Conservation (phyloP, 495 filamentous ascomycete species). For the Xylaria sp. region DNA sequence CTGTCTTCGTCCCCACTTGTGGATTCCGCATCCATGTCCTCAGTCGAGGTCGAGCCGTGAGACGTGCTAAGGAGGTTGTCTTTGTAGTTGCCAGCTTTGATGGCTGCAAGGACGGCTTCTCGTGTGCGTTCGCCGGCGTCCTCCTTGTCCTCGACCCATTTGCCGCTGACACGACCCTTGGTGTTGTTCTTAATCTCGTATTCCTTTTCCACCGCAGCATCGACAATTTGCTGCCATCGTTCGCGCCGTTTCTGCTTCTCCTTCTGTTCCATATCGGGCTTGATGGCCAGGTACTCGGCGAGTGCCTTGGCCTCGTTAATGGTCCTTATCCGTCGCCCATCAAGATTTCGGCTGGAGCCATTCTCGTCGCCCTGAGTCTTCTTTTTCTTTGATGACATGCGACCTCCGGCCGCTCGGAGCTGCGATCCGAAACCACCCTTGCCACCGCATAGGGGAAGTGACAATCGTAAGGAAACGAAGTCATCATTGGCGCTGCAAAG, state of each 20-base stretch:
- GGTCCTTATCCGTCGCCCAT: constrained; percentile 87
- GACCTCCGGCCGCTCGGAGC: constrained; percentile 92
- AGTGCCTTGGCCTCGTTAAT: constrained; percentile 93
- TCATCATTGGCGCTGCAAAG: constrained; percentile 59
- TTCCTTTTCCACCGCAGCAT: constrained; percentile 77
- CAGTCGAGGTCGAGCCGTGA: constrained; percentile 52
- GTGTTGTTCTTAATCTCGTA: constrained; percentile 76
- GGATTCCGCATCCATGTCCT: constrained; percentile 44
- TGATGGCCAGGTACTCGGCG: constrained; percentile 92
- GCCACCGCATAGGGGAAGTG: constrained; percentile 78
- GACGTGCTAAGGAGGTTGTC: constrained; percentile 57
- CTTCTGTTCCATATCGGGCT: constrained; percentile 94
- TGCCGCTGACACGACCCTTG: constrained; percentile 77
- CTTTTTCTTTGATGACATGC: constrained; percentile 95
- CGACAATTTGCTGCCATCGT: constrained; percentile 85
- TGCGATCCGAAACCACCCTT: constrained; percentile 98
- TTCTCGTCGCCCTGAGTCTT: constrained; percentile 82
- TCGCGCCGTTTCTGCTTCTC: constrained; percentile 84
- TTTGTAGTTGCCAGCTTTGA: constrained; percentile 69
- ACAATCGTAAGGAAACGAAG: constrained; percentile 82
- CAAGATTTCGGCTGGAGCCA: constrained; percentile 89
- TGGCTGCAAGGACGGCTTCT: constrained; percentile 79
- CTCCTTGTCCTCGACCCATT: constrained; percentile 94
- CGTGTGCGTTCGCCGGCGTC: constrained; percentile 81
- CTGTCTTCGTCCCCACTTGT: constrained; percentile 46